phyloP scores from a whole-genome alignment of 2,329 filamentous ascomycete genomes.

The Monosporascus sp. region DNA sequence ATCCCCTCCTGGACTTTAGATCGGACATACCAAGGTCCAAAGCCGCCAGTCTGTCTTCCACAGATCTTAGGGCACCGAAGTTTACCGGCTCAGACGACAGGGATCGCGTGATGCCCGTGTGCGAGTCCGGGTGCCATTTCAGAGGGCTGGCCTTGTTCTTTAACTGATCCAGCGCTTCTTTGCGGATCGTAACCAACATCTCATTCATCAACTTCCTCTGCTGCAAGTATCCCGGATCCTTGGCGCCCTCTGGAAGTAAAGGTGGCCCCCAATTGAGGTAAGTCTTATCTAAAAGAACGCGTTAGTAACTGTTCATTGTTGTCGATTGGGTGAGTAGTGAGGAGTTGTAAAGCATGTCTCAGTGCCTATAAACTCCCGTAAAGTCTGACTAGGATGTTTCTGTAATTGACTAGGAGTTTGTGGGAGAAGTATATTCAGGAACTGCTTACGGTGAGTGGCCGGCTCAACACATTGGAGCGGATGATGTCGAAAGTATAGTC shows the following conservation, averaged over 20 bases:
- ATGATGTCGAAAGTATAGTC: slow-evolving; percentile 38
- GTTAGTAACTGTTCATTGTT: no score
- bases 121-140: slow-evolving; percentile 16
- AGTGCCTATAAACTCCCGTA: no score
- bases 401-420: no score
- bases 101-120: slow-evolving; percentile 15
- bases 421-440: no score
- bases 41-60: neutral
- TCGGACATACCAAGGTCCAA: neutral
- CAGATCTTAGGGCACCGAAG: neutral
- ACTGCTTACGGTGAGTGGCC: slow-evolving; percentile 23
- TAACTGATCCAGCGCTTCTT: slow-evolving; percentile 19
- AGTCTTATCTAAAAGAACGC: slow-evolving; percentile 21
- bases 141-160: slow-evolving; percentile 4
- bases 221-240: slow-evolving; percentile 6
- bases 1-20: neutral
- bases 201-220: slow-evolving; percentile 20
- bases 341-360: no score
- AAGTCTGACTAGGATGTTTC: no score
- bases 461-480: slow-evolving; percentile 27
- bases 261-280: slow-evolving; percentile 36
- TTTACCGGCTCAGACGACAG: neutral
- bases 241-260: slow-evolving; percentile 5
- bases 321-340: no score
- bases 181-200: slow-evolving; percentile 17